Conservation (phyloP, 805 yeast species). For the Maudiozyma turicensis region DNA sequence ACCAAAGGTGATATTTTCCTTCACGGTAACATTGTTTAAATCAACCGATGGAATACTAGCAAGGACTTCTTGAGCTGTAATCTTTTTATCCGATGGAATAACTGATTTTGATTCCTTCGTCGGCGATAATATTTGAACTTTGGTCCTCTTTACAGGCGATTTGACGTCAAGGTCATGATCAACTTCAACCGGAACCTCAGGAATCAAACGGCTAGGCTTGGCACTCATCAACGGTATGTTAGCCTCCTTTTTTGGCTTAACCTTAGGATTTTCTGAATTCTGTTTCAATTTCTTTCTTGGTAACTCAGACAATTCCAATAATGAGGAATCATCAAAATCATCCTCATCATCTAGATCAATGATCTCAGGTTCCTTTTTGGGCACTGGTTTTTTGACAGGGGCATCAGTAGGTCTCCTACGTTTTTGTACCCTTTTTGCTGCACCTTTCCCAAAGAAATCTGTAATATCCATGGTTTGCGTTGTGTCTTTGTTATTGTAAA, state of each 20-base stretch:
- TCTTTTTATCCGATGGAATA: background rate
- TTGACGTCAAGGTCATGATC: too few relatives aligned
- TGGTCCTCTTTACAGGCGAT: background rate
- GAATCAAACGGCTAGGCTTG: background rate
- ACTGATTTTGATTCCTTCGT: background rate
- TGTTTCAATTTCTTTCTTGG: background rate
- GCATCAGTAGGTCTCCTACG: background rate
- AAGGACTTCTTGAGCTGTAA: slow-evolving; percentile 30
- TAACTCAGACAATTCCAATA: slow-evolving; percentile 1
- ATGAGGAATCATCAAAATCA: slow-evolving; percentile 11
- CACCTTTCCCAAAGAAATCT: slow-evolving; percentile 30
- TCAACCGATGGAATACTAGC: slow-evolving; percentile 66
- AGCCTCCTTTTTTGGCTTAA: background rate
- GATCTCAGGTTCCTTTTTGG: slow-evolving; percentile 12
- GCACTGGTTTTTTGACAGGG: slow-evolving; percentile 1
- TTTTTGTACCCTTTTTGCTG: slow-evolving; percentile 1
- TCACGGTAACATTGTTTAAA: slow-evolving; percentile 41
- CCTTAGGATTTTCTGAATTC: background rate
- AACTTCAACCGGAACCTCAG: too few relatives aligned
- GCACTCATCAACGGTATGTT: background rate
- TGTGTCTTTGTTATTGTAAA: too few relatives aligned
- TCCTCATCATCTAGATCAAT: slow-evolving; percentile 25
- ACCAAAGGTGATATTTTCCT: slow-evolving; percentile 44
- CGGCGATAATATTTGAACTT: background rate
- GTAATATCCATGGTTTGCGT: slow-evolving; percentile 23